These are phyloP conservation scores for Elsinoe fawcettii DNA, from an alignment of 2,329 filamentous ascomycete genomes.

Conservation along the genomic window DNA sequence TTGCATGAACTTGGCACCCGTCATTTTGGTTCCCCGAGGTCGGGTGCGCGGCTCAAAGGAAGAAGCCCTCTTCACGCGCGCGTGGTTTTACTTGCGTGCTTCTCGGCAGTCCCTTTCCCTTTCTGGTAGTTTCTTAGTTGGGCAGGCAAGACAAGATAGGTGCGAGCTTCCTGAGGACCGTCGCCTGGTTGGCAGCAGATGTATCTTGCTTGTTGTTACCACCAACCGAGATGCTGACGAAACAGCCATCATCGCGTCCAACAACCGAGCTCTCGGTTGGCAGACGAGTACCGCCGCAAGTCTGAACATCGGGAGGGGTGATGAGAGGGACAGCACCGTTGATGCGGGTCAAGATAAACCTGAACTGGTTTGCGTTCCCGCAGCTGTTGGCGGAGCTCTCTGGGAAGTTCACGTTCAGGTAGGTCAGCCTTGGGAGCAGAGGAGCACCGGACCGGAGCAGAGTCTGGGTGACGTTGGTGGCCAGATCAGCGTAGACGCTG, in stretches of 20 bases:
- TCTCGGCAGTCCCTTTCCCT: too few species aligned
- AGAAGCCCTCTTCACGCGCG: neutral
- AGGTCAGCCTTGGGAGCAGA: constrained; percentile 54
- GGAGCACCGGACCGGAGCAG: constrained; percentile 52
- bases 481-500: constrained; percentile 56
- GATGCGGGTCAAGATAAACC: constrained; percentile 58
- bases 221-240: constrained; percentile 56
- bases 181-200: constrained; percentile 42
- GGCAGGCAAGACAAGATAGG: constrained; percentile 43
- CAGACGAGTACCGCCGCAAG: constrained; percentile 46
- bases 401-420: constrained; percentile 64
- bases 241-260: constrained; percentile 44
- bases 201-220: constrained; percentile 55
- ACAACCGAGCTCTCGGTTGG: constrained; percentile 53
- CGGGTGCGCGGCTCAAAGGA: neutral
- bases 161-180: constrained; percentile 46
- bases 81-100: neutral
- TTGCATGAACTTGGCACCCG: neutral
- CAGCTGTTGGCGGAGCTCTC: constrained; percentile 44
- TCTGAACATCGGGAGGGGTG: constrained; percentile 45
- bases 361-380: constrained; percentile 47
- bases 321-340: constrained; percentile 36
- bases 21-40: neutral
- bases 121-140: neutral
- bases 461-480: constrained; percentile 49